Base-by-base conservation (phyloP, 495 filamentous ascomycete genomes). In the Trichocladium antarcticum region DNA sequence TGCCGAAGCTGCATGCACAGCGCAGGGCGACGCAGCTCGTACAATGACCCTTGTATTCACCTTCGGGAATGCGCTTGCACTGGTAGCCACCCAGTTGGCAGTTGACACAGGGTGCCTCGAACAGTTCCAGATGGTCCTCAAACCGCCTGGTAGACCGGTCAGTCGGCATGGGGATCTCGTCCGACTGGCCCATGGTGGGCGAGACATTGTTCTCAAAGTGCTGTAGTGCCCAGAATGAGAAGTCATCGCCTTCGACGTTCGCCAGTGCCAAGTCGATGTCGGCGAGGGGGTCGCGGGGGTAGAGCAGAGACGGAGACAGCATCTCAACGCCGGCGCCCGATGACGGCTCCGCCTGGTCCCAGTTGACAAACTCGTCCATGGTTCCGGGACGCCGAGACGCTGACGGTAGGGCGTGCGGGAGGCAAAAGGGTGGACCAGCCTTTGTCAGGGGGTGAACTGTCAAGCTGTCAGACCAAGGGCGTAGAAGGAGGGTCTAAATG, bases 1-100 rank as follows among this genome's bases (percentile, higher is more conserved):
- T 28, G 3, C 68, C 71, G 45, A 88, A 83, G 64, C 82, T 88
- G 70, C 85, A 89, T 49, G 75, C 74, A 37, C 82, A 75, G 37
- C 78, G 84, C 15, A 90, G 71, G 19, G 84, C 83, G 53, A 84
- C 81, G 59, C 87, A 93, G 53, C 82, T 81, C 3, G 83, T 87
- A 65, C 87, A 93, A 21, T 76, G 77, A 46, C 74, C 76, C 55
- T 77, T 76, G 60, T 82, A 76, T 46, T 74, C 72, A 66, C 83
- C 82, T 60, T 84, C 74, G 31, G 74, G 74, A 35, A 83, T 79
- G 41, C 81, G 68, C 64, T 88, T 88, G 71, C 86, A 93, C 52
- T 88, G 74, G 47, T 89, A 77, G 19, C 79, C 72, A 65, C 76
- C 79, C 11, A 72, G 64, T 29, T 74, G 70, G 62, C 87, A 93